These are phyloP conservation scores for Crataegus laevigata DNA, from an alignment of 306 rosid genomes.

Conservation along the genomic window DNA sequence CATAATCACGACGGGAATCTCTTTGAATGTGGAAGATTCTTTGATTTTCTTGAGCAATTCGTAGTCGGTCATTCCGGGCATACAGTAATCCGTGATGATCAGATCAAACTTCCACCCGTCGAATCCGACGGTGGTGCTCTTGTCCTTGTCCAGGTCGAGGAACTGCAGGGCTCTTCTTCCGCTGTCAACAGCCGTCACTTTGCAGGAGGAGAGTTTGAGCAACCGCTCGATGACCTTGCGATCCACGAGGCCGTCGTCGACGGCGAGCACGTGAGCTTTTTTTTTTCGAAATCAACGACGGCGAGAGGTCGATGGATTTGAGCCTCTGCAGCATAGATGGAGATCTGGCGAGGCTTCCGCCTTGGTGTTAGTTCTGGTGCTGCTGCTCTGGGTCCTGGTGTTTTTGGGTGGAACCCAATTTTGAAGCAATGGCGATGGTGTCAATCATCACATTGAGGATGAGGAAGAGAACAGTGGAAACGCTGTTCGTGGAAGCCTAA, in stretches of 20 bases:
- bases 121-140: conserved; percentile 44
- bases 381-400: conserved; percentile 1
- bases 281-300: conserved; percentile 31
- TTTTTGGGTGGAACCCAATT: conserved; percentile 12
- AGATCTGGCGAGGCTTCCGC: conserved; percentile 43
- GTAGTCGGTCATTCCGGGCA: conserved; percentile 99
- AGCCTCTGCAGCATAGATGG: conserved; percentile 62
- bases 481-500: conserved; percentile 61
- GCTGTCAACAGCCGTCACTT: conserved; percentile 92
- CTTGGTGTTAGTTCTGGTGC: conserved; percentile 11
- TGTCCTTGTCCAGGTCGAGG: conserved; percentile 63
- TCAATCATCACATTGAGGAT: conserved; percentile 74
- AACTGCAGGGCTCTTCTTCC: conserved; percentile 86
- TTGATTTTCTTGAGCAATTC: conserved; percentile 87
- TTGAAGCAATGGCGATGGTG: conserved; percentile 69
- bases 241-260: conserved; percentile 87
- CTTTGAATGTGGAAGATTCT: conserved; percentile 67
- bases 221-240: conserved; percentile 81
- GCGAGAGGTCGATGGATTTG: conserved; percentile 54
- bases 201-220: conserved; percentile 69
- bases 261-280: conserved; percentile 95
- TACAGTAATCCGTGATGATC: conserved; percentile 91
- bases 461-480: conserved; percentile 66
- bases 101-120: conserved; percentile 85
- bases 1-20: conserved; percentile 94